Base-by-base conservation (phyloP, 768 basidiomycete genomes). In the Suillus tomentosus region DNA sequence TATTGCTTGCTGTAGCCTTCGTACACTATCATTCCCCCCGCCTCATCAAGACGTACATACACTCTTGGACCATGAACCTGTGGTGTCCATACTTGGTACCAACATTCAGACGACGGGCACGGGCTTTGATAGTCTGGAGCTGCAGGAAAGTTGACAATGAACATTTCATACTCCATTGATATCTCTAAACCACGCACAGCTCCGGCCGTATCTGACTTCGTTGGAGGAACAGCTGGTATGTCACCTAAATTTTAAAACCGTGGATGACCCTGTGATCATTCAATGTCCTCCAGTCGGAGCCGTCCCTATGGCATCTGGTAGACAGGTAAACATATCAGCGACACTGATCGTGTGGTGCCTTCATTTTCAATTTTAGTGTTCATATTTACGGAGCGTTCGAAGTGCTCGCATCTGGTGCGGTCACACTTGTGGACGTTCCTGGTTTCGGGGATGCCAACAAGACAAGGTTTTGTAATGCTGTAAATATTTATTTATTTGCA, bases 391-490 rank as follows among this genome's bases (percentile, higher is more conserved):
- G 53, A 13, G 53, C 53, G 3, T 54, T 54, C 13, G 53, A 54
- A 11, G 53, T 54, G 31, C 53, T 54, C 13, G 53, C 53, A 54
- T 54, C 53, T 19, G 53, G 53, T 13, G 53, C 31, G 0, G 19
- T 54, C 31, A 36, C 53, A 11, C 53, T 54, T 19, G 53, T 54
- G 3, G 53, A 54, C 5, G 11, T 54, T 11, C 53, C 53, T 36
- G 53, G 34, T n/a, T 54, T 34, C 1, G 53, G 53, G 19, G 53
- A 54, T 36, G 53, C 53, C 31, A 54, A 54, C 6, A 54, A 54
- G n/a, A 54, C 53, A 34, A 54, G 53, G 53, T 54, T 14, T 36
- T 11, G 3, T 34, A 54, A 6, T 5, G 19, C 5, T 34, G 11
- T 34, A 5, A 0, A 54, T 34, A 34, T 19, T n/a, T 8, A 31